Evolutionary conservation across 73 alveolate species (phyloP).

Genomic region (Blepharisma japonicum): DNA sequence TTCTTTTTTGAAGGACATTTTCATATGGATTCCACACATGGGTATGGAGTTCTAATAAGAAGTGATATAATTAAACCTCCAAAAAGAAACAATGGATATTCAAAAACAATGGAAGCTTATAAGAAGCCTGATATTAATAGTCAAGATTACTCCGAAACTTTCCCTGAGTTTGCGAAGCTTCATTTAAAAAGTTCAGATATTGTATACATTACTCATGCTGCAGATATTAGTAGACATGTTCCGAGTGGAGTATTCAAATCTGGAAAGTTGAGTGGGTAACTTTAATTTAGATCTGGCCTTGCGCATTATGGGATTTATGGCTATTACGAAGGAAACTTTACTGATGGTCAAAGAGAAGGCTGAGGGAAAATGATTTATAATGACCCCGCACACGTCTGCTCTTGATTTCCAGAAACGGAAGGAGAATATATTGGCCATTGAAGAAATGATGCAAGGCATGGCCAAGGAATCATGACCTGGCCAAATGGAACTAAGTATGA

Average conservation of each 20-base stretch:
- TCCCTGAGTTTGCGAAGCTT: no score
- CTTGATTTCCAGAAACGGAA: conserved; percentile 28
- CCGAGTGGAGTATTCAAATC: not conserved
- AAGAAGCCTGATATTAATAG: no score
- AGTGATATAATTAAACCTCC: no score
- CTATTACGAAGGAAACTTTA: not conserved
- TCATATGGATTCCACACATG: no score
- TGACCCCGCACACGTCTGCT: not conserved
- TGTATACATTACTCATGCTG: no score
- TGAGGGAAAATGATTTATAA: conserved; percentile 22
- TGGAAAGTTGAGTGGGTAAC: conserved; percentile 14
- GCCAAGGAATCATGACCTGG: conserved; percentile 56
- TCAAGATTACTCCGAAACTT: no score
- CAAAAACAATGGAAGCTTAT: no score
- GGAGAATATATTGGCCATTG: conserved; percentile 49
- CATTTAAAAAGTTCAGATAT: no score
- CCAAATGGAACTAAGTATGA: conserved; percentile 42
- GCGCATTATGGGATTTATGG: not conserved
- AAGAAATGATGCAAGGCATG: conserved; percentile 59
- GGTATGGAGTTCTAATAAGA: no score
- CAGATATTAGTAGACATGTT: no score
- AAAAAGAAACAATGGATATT: no score
- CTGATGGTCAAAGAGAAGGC: conserved; percentile 4
- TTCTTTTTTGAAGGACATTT: no score
- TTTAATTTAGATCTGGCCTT: not conserved